Conservation (phyloP, 2,329 filamentous ascomycete genomes). For the Botrytis cinerea region DNA sequence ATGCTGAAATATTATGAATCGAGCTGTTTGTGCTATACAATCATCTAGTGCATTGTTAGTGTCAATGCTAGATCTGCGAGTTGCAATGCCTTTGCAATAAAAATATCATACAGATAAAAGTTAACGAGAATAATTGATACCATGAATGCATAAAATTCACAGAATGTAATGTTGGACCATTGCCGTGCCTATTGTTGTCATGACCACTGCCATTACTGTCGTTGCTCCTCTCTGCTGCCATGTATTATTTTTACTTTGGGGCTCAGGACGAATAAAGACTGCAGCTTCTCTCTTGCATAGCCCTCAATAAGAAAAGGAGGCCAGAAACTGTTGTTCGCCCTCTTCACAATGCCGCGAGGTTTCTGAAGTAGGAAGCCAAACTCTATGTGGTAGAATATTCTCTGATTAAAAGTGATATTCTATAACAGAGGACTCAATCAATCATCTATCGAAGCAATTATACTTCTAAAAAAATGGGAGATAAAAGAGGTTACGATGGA, state of each 20-base stretch:
- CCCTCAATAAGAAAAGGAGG: neutral
- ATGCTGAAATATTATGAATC: neutral
- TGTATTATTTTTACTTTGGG: neutral
- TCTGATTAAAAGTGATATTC: neutral
- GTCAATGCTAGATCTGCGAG: conserved; percentile 1
- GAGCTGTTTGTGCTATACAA: neutral
- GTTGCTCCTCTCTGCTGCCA: neutral
- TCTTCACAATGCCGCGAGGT: neutral
- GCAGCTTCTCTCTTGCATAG: neutral
- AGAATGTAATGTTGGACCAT: neutral
- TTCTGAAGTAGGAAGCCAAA: neutral
- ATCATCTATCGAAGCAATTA: neutral
- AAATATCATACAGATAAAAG: neutral
- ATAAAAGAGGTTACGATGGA: neutral
- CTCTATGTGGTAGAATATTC: neutral
- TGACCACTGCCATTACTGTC: neutral
- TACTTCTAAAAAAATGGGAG: neutral
- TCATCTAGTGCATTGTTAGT: conserved; percentile 6
- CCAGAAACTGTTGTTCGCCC: neutral
- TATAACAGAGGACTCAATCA: neutral
- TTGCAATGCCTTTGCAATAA: neutral
- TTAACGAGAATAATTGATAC: conserved; percentile 12
- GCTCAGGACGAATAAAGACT: neutral
- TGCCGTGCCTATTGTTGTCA: neutral
- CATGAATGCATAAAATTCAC: neutral